Percentiles rank a stretch among this genome's conserved stretches.
Evolutionary conservation across 345 rosid genomes (phyloP).

Genomic region (Nephelium lappaceum): DNA sequence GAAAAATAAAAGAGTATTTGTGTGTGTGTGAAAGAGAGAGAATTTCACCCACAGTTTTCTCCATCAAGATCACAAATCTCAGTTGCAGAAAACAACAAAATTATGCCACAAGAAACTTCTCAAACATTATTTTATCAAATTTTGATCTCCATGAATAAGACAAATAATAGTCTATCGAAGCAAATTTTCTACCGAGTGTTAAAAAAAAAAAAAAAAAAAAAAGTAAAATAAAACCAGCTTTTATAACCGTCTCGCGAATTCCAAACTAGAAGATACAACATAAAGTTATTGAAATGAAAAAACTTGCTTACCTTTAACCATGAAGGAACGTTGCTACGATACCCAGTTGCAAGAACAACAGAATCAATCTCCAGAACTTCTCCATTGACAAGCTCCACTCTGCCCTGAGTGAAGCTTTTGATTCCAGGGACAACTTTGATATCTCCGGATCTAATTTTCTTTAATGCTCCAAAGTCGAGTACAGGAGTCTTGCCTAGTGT

Average conservation of each 20-base stretch:
- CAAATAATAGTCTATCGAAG: slow-evolving; percentile 18
- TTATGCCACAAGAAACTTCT: slow-evolving; percentile 16
- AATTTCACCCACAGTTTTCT: slow-evolving; percentile 6
- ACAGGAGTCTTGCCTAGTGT: slow-evolving; percentile 80
- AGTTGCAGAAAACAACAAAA: slow-evolving; percentile 14
- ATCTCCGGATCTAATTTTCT: slow-evolving; percentile 66
- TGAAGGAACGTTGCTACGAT: slow-evolving; percentile 90
- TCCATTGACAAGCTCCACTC: slow-evolving; percentile 71
- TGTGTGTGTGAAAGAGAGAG: background rate
- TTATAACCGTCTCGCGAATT: slow-evolving; percentile 33
- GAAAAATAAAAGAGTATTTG: background rate
- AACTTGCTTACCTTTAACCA: slow-evolving; percentile 72
- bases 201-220: slow-evolving; percentile 7
- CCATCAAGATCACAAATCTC: slow-evolving; percentile 4
- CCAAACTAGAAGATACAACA: slow-evolving; percentile 1
- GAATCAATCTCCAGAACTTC: slow-evolving; percentile 63
- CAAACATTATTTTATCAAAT: slow-evolving; percentile 1
- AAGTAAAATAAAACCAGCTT: slow-evolving; percentile 14
- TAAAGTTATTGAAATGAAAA: background rate
- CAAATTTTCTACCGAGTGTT: background rate
- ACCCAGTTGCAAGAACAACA: slow-evolving; percentile 85
- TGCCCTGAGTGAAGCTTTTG: slow-evolving; percentile 49
- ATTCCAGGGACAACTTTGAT: slow-evolving; percentile 77
- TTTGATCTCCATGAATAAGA: slow-evolving; percentile 19
- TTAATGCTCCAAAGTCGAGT: slow-evolving; percentile 70